Evolutionary conservation across 306 rosid species (phyloP), one percentile per base, ranked within the genome.

Genomic region (Quercus engelmannii): DNA sequence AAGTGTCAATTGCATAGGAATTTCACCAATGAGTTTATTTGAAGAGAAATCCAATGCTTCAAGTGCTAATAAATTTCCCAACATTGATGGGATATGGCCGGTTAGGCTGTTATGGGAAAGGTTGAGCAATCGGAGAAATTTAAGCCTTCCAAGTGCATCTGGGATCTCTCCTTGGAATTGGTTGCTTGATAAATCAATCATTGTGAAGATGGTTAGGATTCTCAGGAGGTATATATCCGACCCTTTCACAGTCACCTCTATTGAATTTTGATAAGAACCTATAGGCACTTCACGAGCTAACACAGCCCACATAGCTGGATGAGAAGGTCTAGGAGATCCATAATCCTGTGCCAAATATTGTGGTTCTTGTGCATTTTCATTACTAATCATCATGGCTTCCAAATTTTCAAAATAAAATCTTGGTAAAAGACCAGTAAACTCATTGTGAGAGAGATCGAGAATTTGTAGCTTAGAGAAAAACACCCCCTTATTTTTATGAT

Each of bases 11-110:
- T 71, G 62, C 57, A 2, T 0, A 0, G 90, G 90, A 77, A 84
- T 80, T 1, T 78, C 23, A 0, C 87, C 86, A 0, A 0, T 10
- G 4, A 86, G 69, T 2, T 41, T 15, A 31, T 86, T 89, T 56
- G 78, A 62, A 18, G 88, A 87, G 19, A 89, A 81, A 41, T 83
- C 89, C 31, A 89, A 70, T 80, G 79, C 69, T 26, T 87, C 84
- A 12, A 85, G 49, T 28, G 31, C 77, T 4, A 4, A 73, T 75
- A 89, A 65, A 17, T 74, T 26, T 17, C 75, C 55, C n/a, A 90
- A 21, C 0, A 80, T 74, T 2, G 33, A 23, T 13, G 90, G 90
- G 74, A 88, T 82, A 4, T 1, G 13, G 25, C 90, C 86, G 6
- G 12, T 76, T 51, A 86, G 76, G 51, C 11, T 20, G 57, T 90